Evolutionary conservation across 2,329 filamentous ascomycete genomes (phyloP), one percentile per base, ranked within the genome.

Genomic region (Fusarium irregulare): DNA sequence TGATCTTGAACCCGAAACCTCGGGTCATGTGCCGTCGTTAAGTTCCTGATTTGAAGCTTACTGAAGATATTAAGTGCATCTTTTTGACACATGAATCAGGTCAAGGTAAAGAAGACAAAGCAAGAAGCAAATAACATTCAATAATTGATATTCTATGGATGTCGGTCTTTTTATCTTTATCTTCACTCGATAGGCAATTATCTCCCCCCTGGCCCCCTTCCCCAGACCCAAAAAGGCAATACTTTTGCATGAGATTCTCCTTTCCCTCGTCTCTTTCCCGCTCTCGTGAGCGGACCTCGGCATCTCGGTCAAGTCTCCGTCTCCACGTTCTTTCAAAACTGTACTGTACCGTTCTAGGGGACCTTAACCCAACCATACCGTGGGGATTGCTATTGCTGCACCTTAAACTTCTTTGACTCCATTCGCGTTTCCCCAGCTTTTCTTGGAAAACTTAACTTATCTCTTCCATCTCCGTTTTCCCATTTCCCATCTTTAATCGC

Each of bases 261-360:
- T 61, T 34, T 55, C 41, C 18, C 53, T 56, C 28, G 53, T 32
- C 9, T 20, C 46, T 32, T 54, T 60, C 50, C 65, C 68, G 65
- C 58, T 66, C 68, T 49, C 64, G 67, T 51, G 63, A 66, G 68
- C 75, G 74, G 72, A 76, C 75, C 75, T 77, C 75, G 75, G 75
- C 72, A 77, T 77, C 60, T 75, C 73, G 73, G 73, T 62, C 73
- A 73, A 60, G 62, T 74, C 61, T 72, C 73, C 73, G 62, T 73
- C 69, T 73, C 73, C 72, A 73, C 66, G 45, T 59, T 50, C 64
- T 13, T 27, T 20, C 32, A 28, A 57, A 56, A 20, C 18, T 28
- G 23, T 51, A 51, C 49, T 51, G 49, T 51, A 51, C 49, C 18
- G 13, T 40, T 27, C 49, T 57, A 57, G 30, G 58, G 51, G 37